phyloP scores from a whole-genome alignment of 169 alveolate species.

The Plasmodium gaboni region DNA sequence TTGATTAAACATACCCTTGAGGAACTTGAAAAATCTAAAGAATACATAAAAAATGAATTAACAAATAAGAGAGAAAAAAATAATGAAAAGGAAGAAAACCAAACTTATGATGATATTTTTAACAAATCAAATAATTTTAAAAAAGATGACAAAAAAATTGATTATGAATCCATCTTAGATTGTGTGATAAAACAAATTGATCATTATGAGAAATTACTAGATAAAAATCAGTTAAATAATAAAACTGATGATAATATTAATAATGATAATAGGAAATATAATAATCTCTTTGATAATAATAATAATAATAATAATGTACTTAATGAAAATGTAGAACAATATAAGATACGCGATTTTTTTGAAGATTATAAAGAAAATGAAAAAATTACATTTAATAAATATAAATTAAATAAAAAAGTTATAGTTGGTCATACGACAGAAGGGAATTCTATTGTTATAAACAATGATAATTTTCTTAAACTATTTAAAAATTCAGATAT shows the following conservation, averaged over 20 bases:
- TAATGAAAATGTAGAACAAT: background rate
- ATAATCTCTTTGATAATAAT: background rate
- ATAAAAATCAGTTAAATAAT: background rate
- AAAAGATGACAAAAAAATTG: no score
- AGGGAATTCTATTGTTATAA: slow-evolving; percentile 62
- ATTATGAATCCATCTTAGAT: slow-evolving; percentile 11
- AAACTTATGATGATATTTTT: background rate
- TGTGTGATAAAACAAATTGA: slow-evolving; percentile 8
- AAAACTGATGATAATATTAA: background rate
- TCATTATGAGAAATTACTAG: slow-evolving; percentile 10
- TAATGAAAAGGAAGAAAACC: slow-evolving; percentile 13
- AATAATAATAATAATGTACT: background rate
- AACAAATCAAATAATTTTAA: no score
- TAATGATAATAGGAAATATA: background rate
- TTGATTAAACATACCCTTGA: slow-evolving; percentile 10
- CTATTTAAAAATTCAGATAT: slow-evolving; percentile 17
- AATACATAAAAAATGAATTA: slow-evolving; percentile 2
- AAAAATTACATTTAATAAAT: background rate
- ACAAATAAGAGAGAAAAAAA: background rate
- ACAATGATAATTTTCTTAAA: slow-evolving; percentile 49
- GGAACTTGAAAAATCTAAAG: slow-evolving; percentile 46
- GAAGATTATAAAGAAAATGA: slow-evolving; percentile 21
- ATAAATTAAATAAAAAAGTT: slow-evolving; percentile 31
- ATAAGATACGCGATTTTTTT: slow-evolving; percentile 14
- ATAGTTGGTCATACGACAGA: slow-evolving; percentile 55